Base-by-base conservation (phyloP, 169 alveolate species). In the Plasmodium adleri region DNA sequence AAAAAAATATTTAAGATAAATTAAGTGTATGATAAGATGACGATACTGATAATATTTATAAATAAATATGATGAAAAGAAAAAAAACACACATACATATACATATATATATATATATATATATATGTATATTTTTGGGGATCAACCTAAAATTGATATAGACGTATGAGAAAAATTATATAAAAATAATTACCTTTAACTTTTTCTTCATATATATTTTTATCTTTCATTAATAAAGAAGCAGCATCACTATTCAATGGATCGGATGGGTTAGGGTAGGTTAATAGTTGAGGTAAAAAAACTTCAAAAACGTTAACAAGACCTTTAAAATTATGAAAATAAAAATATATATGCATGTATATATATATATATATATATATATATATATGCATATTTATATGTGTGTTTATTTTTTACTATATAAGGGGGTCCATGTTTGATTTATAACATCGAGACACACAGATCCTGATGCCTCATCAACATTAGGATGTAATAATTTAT, bases 391-490 rank as follows among this genome's bases (percentile, higher is more conserved):
- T 60, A 24, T 13, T 1, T 1, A 15, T 70, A 3, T 52, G 20
- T 15, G 17, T 22, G 3, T 13, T 3, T 32, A 13, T 17, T 78
- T 59, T 95, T 74, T 50, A 95, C 97, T 93, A 94, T 96, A 98
- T 94, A 98, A 95, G 0, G 99, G 99, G 26, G 99, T 97, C 99
- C 99, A 98, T n/a, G 99, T 97, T 88, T 98, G 97, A 92, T 98
- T 98, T 66, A 98, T 97, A 22, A 98, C 99, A 91, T 98, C 99
- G 49, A 98, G 93, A 78, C 99, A 98, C 28, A 98, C 99, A 9
- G 98, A 96, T 24, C 99, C 99, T 20, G 99, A 97, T 86, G 98
- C 97, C 88, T 97, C 99, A 90, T 98, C 99, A 17, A 98, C 98
- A 83, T 98, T 98, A 1, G 99, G 99, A 88, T 98, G 99, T 60